Evolutionary conservation across 768 basidiomycete species (phyloP).

Genomic region (Phaffia australis): DNA sequence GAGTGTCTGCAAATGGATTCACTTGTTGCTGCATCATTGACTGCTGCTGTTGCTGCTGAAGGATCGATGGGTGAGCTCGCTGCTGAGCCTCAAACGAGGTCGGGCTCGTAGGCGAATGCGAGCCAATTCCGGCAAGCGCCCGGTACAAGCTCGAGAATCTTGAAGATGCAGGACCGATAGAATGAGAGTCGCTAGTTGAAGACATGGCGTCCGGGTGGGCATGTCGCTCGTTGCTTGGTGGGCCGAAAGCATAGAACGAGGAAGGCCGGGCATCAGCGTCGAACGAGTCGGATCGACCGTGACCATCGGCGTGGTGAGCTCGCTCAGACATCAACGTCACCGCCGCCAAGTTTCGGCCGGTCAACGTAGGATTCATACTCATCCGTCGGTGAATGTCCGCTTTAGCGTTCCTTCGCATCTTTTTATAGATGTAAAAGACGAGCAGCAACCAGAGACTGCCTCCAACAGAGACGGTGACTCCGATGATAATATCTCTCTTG

Average conservation of each 20-base stretch:
- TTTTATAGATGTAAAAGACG: conserved; percentile 22
- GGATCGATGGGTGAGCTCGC: not conserved
- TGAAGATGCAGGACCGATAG: not conserved
- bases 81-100: not conserved
- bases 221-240: conserved; percentile 6
- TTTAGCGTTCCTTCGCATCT: conserved; percentile 20
- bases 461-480: conserved; percentile 24
- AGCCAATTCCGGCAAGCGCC: conserved; percentile 15
- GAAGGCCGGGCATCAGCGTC: conserved; percentile 21
- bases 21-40: not conserved
- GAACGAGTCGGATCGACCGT: conserved; percentile 9
- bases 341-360: conserved; percentile 24
- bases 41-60: not conserved
- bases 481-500: conserved; percentile 22
- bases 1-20: not conserved
- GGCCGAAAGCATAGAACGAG: conserved; percentile 21
- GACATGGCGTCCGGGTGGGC: not conserved
- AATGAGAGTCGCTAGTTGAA: conserved; percentile 1
- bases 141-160: conserved; percentile 23
- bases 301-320: conserved; percentile 2
- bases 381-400: conserved; percentile 26
- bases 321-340: conserved; percentile 18
- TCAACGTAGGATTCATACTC: conserved; percentile 24
- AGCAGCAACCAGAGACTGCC: conserved; percentile 20
- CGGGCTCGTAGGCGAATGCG: conserved; percentile 5